Base-by-base conservation (phyloP, 2,329 filamentous ascomycete species). In the Triangularia verruculosa region DNA sequence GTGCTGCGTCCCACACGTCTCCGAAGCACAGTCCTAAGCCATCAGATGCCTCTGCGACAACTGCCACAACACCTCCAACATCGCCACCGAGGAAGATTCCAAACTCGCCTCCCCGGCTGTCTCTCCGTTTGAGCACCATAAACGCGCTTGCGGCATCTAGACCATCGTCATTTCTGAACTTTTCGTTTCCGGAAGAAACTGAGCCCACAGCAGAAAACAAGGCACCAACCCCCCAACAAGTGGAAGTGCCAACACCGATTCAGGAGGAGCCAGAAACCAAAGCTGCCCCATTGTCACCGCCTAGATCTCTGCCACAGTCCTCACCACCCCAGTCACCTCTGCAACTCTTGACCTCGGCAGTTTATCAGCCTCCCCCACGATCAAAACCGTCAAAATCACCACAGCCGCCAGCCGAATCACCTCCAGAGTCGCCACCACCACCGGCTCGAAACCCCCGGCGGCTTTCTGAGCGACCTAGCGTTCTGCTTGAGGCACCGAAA, bases 1-100 rank as follows among this genome's bases (percentile, higher is more conserved):
- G 69, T 64, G 65, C 72, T 13, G 65, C 72, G 58, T 71, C 72
- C 7, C 71, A 66, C 55, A 70, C 70, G 4, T 67, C 67, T 15
- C 70, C 71, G 2, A 54, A 47, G 20, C 70, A 71, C 54, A 72
- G 62, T 20, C 69, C 66, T 51, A 64, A 61, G 13, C 60, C 61
- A 1, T 72, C 71, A 6, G 66, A 71, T 62, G 65, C 68, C 11
- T 72, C 71, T 61, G 65, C 68, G 15, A 71, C 71, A 8, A 68
- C 68, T 0, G 43, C 68, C 54, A 68, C 64, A 2, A 68, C 68
- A 24, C 64, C 67, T 15, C 69, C 67, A 22, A 58, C 66, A 12
- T 69, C 71, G 12, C 69, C 71, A 5, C 61, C 64, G 8, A 64
- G 28, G 4, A 69, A 64, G 34, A 64, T 71, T 9, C 59, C 70